Conservation (phyloP, 2,329 filamentous ascomycete genomes). For the Fusarium verrucosum region DNA sequence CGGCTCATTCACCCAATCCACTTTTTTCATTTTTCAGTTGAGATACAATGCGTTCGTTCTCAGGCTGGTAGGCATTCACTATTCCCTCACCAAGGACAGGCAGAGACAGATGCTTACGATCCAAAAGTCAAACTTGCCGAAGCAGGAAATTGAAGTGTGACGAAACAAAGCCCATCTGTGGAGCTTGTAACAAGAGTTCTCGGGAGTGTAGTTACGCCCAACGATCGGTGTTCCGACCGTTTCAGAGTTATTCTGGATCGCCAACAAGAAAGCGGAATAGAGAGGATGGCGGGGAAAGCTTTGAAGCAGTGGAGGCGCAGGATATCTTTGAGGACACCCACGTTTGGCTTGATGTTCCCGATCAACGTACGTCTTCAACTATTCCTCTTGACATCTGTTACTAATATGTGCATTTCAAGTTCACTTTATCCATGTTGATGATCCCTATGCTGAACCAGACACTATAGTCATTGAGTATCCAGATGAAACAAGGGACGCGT, state of each 20-base stretch:
- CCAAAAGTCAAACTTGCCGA: conserved; percentile 34
- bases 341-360: conserved; percentile 32
- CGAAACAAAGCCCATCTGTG: conserved; percentile 36
- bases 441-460: conserved; percentile 3
- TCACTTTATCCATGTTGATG: conserved; percentile 27
- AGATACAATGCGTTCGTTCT: conserved; percentile 37
- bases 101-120: neutral
- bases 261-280: neutral
- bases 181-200: conserved; percentile 31
- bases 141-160: conserved; percentile 44
- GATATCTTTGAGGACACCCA: conserved; percentile 18
- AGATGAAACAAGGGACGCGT: neutral
- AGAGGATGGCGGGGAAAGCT: neutral
- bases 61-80: conserved; percentile 26
- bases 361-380: conserved; percentile 12
- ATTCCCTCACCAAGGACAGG: accelerated
- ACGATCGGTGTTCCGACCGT: conserved; percentile 32
- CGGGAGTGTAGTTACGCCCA: conserved; percentile 28
- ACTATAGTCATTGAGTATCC: accelerated
- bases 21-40: accelerated
- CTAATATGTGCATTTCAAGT: neutral
- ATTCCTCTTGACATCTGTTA: accelerated
- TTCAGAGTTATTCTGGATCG: neutral
- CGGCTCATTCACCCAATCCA: neutral
- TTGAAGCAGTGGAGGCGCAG: neutral